These are phyloP conservation scores for Cystobasidiopsis lactophilus DNA, from an alignment of 768 basidiomycete genomes.

Conservation along the genomic window DNA sequence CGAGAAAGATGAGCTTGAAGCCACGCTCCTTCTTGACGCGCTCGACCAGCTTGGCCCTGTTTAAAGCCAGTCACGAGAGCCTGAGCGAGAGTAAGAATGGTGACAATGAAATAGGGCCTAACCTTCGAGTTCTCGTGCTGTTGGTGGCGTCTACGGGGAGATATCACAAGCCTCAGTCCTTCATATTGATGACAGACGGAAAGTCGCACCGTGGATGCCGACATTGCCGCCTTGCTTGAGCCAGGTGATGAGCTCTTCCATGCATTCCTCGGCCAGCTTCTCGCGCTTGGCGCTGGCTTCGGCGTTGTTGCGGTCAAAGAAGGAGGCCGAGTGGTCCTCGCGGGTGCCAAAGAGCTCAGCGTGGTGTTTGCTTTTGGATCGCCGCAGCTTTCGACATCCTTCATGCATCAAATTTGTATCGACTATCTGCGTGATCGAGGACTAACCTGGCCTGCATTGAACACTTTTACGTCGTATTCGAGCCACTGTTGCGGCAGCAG, in stretches of 20 bases:
- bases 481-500: constrained; percentile 50
- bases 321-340: constrained; percentile 74
- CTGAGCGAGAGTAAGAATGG: too few relatives aligned
- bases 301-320: constrained; percentile 68
- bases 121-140: constrained; percentile 46
- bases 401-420: background rate
- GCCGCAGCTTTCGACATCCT: constrained; percentile 10
- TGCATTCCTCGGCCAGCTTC: constrained; percentile 62
- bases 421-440: constrained; percentile 35
- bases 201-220: constrained; percentile 65
- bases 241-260: constrained; percentile 90
- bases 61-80: background rate
- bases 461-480: constrained; percentile 93
- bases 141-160: constrained; percentile 71
- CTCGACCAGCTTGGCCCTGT: constrained; percentile 56
- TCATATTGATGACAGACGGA: background rate
- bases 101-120: constrained; percentile 12
- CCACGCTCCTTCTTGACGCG: constrained; percentile 72
- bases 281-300: constrained; percentile 59
- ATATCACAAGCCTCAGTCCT: background rate
- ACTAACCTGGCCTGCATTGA: constrained; percentile 89
- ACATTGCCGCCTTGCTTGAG: constrained; percentile 82
- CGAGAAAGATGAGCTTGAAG: constrained; percentile 73
- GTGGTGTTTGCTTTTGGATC: constrained; percentile 45
- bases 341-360: constrained; percentile 64